phyloP scores from a whole-genome alignment of 2,329 filamentous ascomycete genomes.

The Blastomyces silverae region DNA sequence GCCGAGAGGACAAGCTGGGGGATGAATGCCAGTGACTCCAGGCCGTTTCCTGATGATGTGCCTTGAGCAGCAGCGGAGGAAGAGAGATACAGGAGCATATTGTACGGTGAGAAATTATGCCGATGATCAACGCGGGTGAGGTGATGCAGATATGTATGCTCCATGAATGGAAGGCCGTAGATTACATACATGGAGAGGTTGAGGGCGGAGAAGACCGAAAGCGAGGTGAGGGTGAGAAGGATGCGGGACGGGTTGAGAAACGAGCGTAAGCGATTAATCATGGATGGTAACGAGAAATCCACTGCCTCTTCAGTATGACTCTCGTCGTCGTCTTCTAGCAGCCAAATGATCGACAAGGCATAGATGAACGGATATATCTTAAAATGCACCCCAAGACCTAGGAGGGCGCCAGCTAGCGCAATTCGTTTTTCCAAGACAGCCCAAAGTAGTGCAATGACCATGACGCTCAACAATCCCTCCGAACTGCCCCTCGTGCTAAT shows the following conservation, averaged over 20 bases:
- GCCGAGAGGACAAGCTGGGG: constrained; percentile 79
- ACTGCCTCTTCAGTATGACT: constrained; percentile 17
- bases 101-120: constrained; percentile 98
- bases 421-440: constrained; percentile 61
- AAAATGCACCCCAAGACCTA: constrained; percentile 86
- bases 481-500: constrained; percentile 94
- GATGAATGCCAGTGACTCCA: constrained; percentile 79
- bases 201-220: constrained; percentile 64
- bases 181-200: constrained; percentile 72
- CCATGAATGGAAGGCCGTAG: constrained; percentile 73
- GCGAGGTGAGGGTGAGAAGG: constrained; percentile 50
- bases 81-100: constrained; percentile 78
- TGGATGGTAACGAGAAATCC: background rate
- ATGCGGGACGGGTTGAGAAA: constrained; percentile 39
- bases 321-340: constrained; percentile 31
- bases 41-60: constrained; percentile 26
- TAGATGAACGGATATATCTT: constrained; percentile 99
- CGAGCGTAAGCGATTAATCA: constrained; percentile 14
- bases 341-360: constrained; percentile 52
- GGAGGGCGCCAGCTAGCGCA: constrained; percentile 60
- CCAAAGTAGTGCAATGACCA: constrained; percentile 79
- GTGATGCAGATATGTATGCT: constrained; percentile 91
- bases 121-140: constrained; percentile 88
- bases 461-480: constrained; percentile 78
- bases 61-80: constrained; percentile 53